A percentile compares a stretch with the other conserved stretches of the same genome.
Conservation (phyloP, 202 grass and related monocot species). For the Elaeis oleifera region DNA sequence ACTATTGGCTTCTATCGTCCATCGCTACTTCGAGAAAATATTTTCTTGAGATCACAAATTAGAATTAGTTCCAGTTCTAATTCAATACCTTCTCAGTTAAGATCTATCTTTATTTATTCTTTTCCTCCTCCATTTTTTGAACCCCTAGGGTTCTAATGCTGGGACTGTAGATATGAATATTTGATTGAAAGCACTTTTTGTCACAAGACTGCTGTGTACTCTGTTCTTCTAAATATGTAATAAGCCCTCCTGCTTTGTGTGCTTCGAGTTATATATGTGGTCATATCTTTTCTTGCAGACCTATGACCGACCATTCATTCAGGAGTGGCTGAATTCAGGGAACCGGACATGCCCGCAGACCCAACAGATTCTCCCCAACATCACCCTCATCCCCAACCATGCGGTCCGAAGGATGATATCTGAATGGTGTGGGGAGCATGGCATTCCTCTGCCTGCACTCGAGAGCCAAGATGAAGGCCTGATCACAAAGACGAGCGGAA, state of each 20-base stretch:
- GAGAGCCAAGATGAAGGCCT: not conserved
- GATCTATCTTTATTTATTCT: no score
- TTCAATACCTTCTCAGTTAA: no score
- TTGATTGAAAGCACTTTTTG: no score
- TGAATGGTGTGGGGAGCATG: conserved; percentile 10
- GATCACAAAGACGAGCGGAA: conserved; percentile 5
- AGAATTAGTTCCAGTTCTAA: no score
- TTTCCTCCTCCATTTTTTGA: no score
- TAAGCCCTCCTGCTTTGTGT: not conserved
- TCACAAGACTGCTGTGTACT: not conserved
- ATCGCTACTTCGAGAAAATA: no score
- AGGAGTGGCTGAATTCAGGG: conserved; percentile 9
- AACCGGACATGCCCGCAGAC: conserved; percentile 9
- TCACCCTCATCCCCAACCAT: conserved; percentile 6
- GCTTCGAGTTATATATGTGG: not conserved
- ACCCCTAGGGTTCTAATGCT: no score
- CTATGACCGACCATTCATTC: conserved; percentile 11
- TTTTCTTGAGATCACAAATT: no score
- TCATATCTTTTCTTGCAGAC: conserved; percentile 4
- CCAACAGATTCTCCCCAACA: conserved; percentile 1
- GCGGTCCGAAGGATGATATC: conserved; percentile 3
- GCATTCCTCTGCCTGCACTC: not conserved
- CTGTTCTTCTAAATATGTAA: not conserved
- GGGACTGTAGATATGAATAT: no score
- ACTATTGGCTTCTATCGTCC: no score